These are phyloP conservation scores for Boletus tomentosulus DNA, from an alignment of 768 basidiomycete genomes.

Conservation along the genomic window DNA sequence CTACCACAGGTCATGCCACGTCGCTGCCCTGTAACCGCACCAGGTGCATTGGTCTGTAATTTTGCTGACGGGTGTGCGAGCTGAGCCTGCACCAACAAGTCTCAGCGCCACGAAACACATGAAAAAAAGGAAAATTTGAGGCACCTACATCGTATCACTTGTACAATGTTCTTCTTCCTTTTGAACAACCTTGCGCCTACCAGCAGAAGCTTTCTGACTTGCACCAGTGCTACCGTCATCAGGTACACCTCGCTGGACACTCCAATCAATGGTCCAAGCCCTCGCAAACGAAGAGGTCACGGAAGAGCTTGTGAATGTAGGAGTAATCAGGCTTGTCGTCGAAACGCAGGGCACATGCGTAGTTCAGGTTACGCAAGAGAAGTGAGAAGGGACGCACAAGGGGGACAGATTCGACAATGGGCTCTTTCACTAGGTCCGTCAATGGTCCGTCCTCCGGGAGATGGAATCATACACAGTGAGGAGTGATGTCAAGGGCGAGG, in stretches of 20 bases:
- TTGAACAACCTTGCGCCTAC: constrained; percentile 76
- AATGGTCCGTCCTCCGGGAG: too few species aligned
- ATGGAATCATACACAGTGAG: too few species aligned
- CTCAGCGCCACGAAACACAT: constrained; percentile 15
- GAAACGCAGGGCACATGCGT: constrained; percentile 96
- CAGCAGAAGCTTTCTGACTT: constrained; percentile 58
- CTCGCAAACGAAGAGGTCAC: constrained; percentile 93
- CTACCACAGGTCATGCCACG: constrained; percentile 38
- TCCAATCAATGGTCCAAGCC: constrained; percentile 99
- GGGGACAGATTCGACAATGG: too few species aligned
- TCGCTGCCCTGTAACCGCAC: constrained; percentile 44
- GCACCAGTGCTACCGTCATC: constrained; percentile 60
- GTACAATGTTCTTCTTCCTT: constrained; percentile 82
- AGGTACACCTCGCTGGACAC: constrained; percentile 71
- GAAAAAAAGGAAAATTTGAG: constrained; percentile 15
- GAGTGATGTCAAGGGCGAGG: too few species aligned
- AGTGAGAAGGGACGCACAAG: too few species aligned
- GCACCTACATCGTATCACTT: constrained; percentile 77
- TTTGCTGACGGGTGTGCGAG: constrained; percentile 81
- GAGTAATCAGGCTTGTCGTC: constrained; percentile 99
- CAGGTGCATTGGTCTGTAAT: constrained; percentile 52
- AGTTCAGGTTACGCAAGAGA: too few species aligned
- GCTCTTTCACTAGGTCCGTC: too few species aligned
- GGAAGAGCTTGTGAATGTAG: constrained; percentile 98
- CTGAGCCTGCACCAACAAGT: constrained; percentile 55